phyloP scores from a whole-genome alignment of 805 yeast genomes.

The Candida easanensis region DNA sequence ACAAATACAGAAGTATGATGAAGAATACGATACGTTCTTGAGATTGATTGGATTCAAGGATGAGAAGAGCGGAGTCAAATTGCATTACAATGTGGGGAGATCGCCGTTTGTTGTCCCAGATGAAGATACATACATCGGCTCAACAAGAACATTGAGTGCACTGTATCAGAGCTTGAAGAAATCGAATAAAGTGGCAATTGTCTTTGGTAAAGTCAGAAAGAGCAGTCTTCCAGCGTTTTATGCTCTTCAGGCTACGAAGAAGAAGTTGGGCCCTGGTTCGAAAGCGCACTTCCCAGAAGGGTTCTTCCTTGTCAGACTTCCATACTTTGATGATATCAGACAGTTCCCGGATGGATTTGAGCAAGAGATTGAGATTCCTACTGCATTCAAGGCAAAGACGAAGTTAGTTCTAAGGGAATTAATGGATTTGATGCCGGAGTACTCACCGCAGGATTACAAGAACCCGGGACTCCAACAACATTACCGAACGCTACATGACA shows the following conservation, averaged over 20 bases:
- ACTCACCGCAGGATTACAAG: constrained; percentile 52
- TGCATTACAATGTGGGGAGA: constrained; percentile 49
- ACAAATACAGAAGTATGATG: constrained; percentile 33
- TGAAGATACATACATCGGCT: constrained; percentile 55
- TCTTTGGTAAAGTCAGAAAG: constrained; percentile 65
- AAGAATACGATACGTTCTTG: constrained; percentile 45
- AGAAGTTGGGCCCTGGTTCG: not conserved
- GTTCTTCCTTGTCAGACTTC: constrained; percentile 62
- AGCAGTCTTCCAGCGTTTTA: constrained; percentile 55
- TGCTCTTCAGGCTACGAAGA: constrained; percentile 55
- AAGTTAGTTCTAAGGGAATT: constrained; percentile 25
- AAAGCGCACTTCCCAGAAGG: constrained; percentile 45
- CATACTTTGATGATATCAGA: constrained; percentile 75
- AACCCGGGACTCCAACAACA: constrained; percentile 72
- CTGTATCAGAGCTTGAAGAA: constrained; percentile 58
- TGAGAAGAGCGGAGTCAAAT: constrained; percentile 38
- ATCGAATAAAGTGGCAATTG: constrained; percentile 55
- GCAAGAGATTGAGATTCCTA: constrained; percentile 7
- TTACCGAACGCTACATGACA: constrained; percentile 60
- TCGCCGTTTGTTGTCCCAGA: constrained; percentile 70
- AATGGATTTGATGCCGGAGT: constrained; percentile 43
- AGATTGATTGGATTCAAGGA: constrained; percentile 68
- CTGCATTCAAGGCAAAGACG: constrained; percentile 16
- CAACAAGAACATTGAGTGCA: constrained; percentile 64
- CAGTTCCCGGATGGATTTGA: constrained; percentile 46